Evolutionary conservation across 164 flowering plant species (phyloP).

Genomic region (Cinnamomum chago): DNA sequence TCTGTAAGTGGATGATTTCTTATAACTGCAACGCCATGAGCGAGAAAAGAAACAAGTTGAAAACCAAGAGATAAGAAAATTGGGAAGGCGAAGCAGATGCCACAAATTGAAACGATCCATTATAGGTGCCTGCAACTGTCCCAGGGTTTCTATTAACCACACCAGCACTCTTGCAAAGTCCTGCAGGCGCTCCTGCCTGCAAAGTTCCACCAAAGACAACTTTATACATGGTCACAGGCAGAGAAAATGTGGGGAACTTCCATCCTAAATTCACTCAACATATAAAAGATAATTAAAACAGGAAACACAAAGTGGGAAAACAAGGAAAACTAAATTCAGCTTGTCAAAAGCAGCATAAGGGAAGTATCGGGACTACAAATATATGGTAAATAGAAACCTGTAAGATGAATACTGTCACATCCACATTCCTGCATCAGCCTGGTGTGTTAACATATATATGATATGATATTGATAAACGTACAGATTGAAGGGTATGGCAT

Average conservation of each 20-base stretch:
- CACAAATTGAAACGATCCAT: slow-evolving; percentile 76
- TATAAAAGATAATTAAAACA: background rate
- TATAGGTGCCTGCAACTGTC: slow-evolving; percentile 30
- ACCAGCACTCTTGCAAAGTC: slow-evolving; percentile 62
- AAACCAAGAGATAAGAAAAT: slow-evolving; percentile 18
- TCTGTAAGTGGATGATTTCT: slow-evolving; percentile 2
- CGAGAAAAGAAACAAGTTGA: slow-evolving; percentile 22
- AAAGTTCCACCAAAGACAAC: slow-evolving; percentile 14
- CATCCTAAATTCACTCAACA: background rate
- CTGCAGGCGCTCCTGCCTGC: slow-evolving; percentile 79
- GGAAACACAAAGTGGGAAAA: background rate
- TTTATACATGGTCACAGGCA: background rate
- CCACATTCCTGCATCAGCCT: background rate
- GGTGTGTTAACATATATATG: background rate
- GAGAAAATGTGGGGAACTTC: background rate
- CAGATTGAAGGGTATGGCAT: background rate
- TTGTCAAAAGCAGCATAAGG: background rate
- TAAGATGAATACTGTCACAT: no score
- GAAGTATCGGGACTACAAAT: background rate
- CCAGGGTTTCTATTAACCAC: slow-evolving; percentile 34
- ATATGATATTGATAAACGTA: no score
- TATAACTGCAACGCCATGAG: slow-evolving; percentile 19
- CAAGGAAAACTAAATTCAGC: background rate
- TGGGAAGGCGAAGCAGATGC: slow-evolving; percentile 42
- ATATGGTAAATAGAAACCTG: background rate